Percentiles rank a stretch among this genome's conserved stretches.
These are phyloP conservation scores for Aspergillus eucalypticola DNA, from an alignment of 2,329 filamentous ascomycete genomes.

Conservation along the genomic window DNA sequence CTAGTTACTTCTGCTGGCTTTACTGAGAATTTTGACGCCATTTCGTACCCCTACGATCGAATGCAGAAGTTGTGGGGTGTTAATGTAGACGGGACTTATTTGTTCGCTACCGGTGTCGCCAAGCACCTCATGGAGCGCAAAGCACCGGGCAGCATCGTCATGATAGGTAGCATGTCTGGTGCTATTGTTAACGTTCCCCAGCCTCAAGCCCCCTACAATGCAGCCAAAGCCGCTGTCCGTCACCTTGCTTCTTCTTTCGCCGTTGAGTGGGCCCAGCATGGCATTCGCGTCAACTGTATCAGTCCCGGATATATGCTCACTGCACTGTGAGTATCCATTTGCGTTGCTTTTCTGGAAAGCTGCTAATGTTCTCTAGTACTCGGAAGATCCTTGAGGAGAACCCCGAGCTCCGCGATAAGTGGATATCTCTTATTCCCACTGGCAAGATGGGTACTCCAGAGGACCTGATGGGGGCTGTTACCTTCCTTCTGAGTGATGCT, in stretches of 20 bases:
- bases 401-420: conserved; percentile 83
- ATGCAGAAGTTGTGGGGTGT: conserved; percentile 93
- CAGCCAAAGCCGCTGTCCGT: conserved; percentile 85
- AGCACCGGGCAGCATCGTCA: conserved; percentile 79
- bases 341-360: neutral
- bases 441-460: conserved; percentile 91
- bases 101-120: conserved; percentile 81
- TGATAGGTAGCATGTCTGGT: conserved; percentile 95
- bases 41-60: conserved; percentile 85
- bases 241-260: conserved; percentile 85
- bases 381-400: conserved; percentile 94
- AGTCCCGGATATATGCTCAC: conserved; percentile 97
- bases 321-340: conserved; percentile 67
- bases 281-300: conserved; percentile 93
- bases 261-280: conserved; percentile 87
- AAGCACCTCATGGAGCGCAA: conserved; percentile 85
- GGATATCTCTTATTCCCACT: conserved; percentile 88
- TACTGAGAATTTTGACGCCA: conserved; percentile 91
- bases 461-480: conserved; percentile 90
- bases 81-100: conserved; percentile 89
- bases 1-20: conserved; percentile 96
- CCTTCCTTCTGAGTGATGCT: conserved; percentile 80
- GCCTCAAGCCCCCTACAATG: conserved; percentile 90
- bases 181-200: conserved; percentile 93
- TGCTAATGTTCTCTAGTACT: conserved; percentile 57